Conservation (phyloP, 192 early-diverging fungal genomes). For the Entomortierella lignicola region DNA sequence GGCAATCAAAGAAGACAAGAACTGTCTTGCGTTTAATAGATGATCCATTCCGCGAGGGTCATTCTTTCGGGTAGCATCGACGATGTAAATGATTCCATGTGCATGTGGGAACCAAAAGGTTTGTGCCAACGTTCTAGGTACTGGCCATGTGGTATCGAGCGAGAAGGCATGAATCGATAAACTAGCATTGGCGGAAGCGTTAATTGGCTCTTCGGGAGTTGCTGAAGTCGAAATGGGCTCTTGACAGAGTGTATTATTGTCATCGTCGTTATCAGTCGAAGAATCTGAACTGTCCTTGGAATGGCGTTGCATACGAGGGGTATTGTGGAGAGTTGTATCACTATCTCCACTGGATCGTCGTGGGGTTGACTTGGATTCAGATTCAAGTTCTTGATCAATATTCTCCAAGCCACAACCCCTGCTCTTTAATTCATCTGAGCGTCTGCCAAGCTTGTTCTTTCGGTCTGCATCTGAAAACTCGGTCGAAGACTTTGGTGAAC, state of each 20-base stretch:
- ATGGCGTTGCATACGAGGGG: background rate
- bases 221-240: background rate
- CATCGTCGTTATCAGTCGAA: background rate
- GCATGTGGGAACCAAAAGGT: constrained; percentile 50
- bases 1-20: constrained; percentile 22
- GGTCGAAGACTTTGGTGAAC: constrained; percentile 11
- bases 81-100: constrained; percentile 48
- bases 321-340: background rate
- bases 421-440: background rate
- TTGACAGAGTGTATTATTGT: background rate
- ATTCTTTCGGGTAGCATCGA: constrained; percentile 50
- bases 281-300: background rate
- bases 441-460: background rate
- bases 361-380: background rate
- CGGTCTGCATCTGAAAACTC: background rate
- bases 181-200: constrained; percentile 21
- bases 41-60: constrained; percentile 50
- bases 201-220: background rate
- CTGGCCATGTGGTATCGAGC: constrained; percentile 51
- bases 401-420: background rate
- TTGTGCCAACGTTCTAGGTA: constrained; percentile 37
- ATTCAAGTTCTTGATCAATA: background rate
- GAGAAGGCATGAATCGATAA: constrained; percentile 52
- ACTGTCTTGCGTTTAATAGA: constrained; percentile 40
- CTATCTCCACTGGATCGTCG: background rate